Evolutionary conservation across 441 rosid species (phyloP).

Genomic region (Metrosideros polymorpha): DNA sequence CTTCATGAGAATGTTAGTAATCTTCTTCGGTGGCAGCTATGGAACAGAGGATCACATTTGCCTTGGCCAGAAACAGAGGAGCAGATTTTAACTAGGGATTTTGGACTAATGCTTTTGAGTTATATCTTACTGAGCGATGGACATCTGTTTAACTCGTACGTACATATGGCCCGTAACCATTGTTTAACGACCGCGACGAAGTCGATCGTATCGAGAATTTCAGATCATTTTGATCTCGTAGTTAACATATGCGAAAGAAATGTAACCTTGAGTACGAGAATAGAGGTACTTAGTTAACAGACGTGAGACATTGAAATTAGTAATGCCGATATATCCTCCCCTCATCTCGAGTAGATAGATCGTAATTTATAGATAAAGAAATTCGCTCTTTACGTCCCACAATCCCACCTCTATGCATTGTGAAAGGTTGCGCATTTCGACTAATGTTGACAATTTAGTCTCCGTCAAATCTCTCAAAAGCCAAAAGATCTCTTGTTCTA

Average conservation of each 20-base stretch:
- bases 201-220: not conserved
- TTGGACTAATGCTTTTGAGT: not conserved
- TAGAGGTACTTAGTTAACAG: too few relatives aligned
- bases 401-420: too few relatives aligned
- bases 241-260: not conserved
- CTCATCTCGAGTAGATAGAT: not conserved
- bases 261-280: not conserved
- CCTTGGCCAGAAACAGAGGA: not conserved
- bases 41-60: not conserved
- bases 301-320: too few relatives aligned
- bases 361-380: too few relatives aligned
- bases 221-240: not conserved
- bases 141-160: not conserved
- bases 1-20: not conserved
- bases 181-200: not conserved
- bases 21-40: not conserved
- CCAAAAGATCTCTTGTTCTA: too few relatives aligned
- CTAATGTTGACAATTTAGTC: too few relatives aligned
- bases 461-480: too few relatives aligned
- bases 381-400: too few relatives aligned
- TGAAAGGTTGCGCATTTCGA: too few relatives aligned
- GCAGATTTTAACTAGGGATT: not conserved
- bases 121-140: not conserved
- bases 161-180: not conserved
- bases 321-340: too few relatives aligned